Conservation (phyloP, 768 basidiomycete genomes). For the Suillus luteus region DNA sequence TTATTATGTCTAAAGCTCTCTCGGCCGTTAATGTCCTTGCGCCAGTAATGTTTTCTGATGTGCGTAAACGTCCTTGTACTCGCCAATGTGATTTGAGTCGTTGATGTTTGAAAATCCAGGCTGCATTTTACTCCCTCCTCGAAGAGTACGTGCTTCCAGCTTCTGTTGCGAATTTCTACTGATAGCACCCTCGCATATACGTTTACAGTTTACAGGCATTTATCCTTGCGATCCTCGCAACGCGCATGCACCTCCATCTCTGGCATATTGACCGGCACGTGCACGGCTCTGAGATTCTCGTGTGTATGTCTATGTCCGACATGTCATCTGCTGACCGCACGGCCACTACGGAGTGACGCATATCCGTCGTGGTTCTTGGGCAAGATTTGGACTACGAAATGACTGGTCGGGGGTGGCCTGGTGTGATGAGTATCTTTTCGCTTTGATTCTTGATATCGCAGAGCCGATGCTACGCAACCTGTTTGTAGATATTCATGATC, state of each 20-base stretch:
- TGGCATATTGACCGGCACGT: neutral
- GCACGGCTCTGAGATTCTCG: neutral
- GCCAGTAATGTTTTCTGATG: neutral
- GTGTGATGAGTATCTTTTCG: neutral
- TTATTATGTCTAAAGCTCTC: neutral
- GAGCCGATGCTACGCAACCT: neutral
- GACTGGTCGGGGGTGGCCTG: neutral
- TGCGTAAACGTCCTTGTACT: neutral
- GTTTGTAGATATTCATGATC: neutral
- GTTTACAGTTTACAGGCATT: neutral
- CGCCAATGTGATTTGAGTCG: neutral
- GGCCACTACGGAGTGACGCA: neutral
- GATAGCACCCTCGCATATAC: neutral
- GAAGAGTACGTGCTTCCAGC: neutral
- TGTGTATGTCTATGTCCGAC: neutral
- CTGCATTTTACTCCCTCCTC: neutral
- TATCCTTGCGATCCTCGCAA: neutral
- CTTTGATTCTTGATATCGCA: neutral
- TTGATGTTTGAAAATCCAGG: neutral
- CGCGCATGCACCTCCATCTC: constrained; percentile 1
- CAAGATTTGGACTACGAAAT: neutral
- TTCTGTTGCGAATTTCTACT: neutral
- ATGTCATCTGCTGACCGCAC: neutral
- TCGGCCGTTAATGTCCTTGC: neutral
- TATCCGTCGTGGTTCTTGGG: neutral